Evolutionary conservation across 148 eudicot genomes (phyloP), one percentile per base, ranked within the genome.

Genomic region (Vaccinium darrowii): DNA sequence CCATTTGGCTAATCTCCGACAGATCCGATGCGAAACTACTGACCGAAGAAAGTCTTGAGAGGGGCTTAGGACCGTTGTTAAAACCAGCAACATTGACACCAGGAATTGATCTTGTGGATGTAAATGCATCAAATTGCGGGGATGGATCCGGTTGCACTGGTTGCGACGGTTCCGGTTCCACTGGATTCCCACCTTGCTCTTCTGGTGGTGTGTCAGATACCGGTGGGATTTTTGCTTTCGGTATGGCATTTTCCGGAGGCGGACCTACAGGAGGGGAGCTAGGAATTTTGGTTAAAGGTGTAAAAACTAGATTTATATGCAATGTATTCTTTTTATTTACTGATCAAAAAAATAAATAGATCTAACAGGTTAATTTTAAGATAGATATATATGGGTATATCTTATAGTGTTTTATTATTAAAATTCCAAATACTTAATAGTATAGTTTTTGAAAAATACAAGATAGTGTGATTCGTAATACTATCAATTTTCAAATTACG

Each of bases 11-110:
- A 23, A 89, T 86, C 33, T 94, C 98, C 0, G 95, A 81, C 54
- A 86, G 81, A 12, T 94, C 94, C 0, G 97, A 88, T 7, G 93
- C 84, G 78, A 92, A 91, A 79, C 93, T 90, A 43, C 94, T 88
- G 84, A 89, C 85, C 50, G 89, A 84, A 85, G 91, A 79, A 13
- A 79, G 88, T 5, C 98, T 90, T 0, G 92, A 90, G 36, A 92
- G 88, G 2, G 94, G 91, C 43, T 83, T 90, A 3, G 95, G 92
- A 60, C 84, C 89, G 53, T 81, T 88, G 18, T 39, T 87, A 25
- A 84, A 69, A 3, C 88, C 90, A 7, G 89, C 80, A 3, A 90
- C 56, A 76, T 87, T 92, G 78, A 89, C 86, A 23, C 94, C 93
- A 1, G 94, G 90, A 0, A 86, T 27, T 1, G 90, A 81, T 83